Conservation (phyloP, 106 monocot genomes). For the Dendrobium catenatum region DNA sequence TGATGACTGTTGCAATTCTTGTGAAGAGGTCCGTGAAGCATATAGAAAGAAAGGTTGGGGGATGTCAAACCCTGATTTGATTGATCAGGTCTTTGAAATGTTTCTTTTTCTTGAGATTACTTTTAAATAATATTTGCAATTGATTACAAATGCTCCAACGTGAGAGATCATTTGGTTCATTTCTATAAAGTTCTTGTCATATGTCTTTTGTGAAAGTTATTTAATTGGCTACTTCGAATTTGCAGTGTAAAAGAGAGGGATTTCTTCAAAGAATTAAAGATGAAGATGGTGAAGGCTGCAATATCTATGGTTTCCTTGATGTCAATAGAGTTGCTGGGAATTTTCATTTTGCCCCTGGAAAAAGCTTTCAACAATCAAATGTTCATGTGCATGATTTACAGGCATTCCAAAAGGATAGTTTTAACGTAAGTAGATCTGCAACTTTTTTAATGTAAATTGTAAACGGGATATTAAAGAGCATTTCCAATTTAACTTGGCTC, state of each 20-base stretch:
- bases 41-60: slow-evolving; percentile 98
- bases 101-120: not conserved
- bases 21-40: slow-evolving; percentile 98
- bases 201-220: not conserved
- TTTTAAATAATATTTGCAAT: not conserved
- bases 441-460: not conserved
- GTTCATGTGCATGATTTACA: slow-evolving; percentile 83
- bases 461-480: slow-evolving; percentile 3
- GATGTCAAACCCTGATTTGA: slow-evolving; percentile 66
- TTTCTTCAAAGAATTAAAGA: slow-evolving; percentile 91
- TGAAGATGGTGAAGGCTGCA: slow-evolving; percentile 98
- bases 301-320: slow-evolving; percentile 86
- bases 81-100: slow-evolving; percentile 70
- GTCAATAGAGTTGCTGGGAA: slow-evolving; percentile 97
- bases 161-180: not conserved
- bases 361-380: slow-evolving; percentile 92
- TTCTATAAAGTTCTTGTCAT: not conserved
- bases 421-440: slow-evolving; percentile 52
- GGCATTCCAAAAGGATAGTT: slow-evolving; percentile 81
- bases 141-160: not conserved
- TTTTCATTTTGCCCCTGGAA: slow-evolving; percentile 97
- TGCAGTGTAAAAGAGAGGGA: slow-evolving; percentile 89
- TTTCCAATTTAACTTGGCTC: not conserved
- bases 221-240: not conserved
- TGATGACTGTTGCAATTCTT: slow-evolving; percentile 95